A percentile compares a stretch with the other conserved stretches of the same genome.
Evolutionary conservation across 2,329 filamentous ascomycete genomes (phyloP).

Genomic region (Curvularia hawaiiensis): DNA sequence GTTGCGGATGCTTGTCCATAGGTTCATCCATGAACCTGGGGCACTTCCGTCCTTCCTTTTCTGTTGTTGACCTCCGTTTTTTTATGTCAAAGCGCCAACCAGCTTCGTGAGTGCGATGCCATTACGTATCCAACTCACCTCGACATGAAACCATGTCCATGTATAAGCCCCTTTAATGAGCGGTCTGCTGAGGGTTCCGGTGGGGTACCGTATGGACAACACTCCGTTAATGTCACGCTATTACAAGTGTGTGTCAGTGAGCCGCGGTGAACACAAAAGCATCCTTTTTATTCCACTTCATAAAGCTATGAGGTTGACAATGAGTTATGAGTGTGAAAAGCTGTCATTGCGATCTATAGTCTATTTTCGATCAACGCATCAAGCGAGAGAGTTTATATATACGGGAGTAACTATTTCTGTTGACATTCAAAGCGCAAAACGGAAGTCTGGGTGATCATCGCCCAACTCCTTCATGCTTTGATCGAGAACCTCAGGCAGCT

Average conservation of each 20-base stretch:
- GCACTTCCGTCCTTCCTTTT: not conserved
- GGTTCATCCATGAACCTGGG: not conserved
- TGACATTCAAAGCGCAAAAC: slow-evolving; percentile 40
- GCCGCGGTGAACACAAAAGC: not conserved
- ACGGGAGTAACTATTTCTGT: not conserved
- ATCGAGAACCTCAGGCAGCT: slow-evolving; percentile 35
- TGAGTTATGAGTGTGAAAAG: not conserved
- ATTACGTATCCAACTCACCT: not conserved
- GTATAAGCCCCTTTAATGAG: not conserved
- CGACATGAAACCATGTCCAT: not conserved
- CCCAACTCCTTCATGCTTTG: slow-evolving; percentile 25
- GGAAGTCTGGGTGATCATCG: slow-evolving; percentile 59
- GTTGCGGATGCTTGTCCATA: not conserved
- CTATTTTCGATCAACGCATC: not conserved
- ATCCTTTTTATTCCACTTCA: not conserved
- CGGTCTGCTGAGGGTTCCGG: not conserved
- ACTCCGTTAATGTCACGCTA: not conserved
- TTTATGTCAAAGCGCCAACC: not conserved
- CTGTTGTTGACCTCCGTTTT: not conserved
- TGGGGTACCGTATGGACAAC: not conserved
- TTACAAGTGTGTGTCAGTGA: not conserved
- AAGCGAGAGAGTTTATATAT: not conserved
- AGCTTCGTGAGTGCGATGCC: not conserved
- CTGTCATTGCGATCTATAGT: not conserved
- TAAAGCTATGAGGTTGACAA: not conserved